Conservation (phyloP, 2,329 filamentous ascomycete species). For the Hypoxylon sp. region DNA sequence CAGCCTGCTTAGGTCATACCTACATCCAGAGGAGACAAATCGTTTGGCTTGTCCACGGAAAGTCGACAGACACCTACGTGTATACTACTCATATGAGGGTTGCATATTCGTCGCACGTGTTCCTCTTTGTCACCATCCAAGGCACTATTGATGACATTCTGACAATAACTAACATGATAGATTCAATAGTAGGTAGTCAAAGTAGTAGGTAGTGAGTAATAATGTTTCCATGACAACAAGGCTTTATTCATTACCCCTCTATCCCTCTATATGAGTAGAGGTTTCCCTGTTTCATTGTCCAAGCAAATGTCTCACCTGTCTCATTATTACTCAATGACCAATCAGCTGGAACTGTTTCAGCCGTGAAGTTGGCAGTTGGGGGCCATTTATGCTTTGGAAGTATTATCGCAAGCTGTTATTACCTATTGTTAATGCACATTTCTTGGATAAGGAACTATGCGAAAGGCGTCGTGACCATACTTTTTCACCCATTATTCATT, state of each 20-base stretch:
- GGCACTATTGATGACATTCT: slow-evolving; percentile 8
- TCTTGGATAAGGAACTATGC: neutral
- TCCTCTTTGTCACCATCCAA: neutral
- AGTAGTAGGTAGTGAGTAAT: neutral
- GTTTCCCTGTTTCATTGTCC: slow-evolving; percentile 28
- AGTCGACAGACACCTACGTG: slow-evolving; percentile 9
- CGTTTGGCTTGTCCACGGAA: slow-evolving; percentile 6
- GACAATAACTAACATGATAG: neutral
- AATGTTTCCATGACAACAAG: neutral
- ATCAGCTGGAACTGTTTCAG: slow-evolving; percentile 20
- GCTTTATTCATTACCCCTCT: slow-evolving; percentile 17
- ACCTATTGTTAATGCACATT: neutral
- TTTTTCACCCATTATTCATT: neutral
- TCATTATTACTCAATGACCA: slow-evolving; percentile 19
- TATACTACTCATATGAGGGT: slow-evolving; percentile 7
- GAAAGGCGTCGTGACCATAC: neutral
- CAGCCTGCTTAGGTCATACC: slow-evolving; percentile 31
- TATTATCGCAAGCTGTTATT: neutral
- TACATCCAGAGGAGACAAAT: slow-evolving; percentile 2
- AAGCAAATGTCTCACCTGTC: slow-evolving; percentile 35
- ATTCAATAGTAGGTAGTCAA: neutral
- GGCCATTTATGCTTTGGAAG: slow-evolving; percentile 5
- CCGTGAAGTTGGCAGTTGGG: slow-evolving; percentile 1
- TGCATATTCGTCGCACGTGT: slow-evolving; percentile 26
- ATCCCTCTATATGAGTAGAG: neutral